Conservation (phyloP, 148 eudicot genomes). For the Diospyros kaki region DNA sequence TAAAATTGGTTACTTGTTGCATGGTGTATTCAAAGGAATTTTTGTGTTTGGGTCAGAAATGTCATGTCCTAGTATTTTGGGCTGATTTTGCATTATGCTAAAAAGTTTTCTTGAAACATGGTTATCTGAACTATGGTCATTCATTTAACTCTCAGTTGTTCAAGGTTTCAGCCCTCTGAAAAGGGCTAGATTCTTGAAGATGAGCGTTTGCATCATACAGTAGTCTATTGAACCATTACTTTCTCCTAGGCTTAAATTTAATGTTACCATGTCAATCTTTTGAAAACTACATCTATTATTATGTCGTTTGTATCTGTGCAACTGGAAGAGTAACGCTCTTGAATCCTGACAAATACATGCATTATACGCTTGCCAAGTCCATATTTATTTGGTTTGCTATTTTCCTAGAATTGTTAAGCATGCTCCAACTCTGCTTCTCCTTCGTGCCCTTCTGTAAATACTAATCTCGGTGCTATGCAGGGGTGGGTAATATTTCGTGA, state of each 20-base stretch:
- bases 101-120: background rate
- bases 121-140: background rate
- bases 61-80: background rate
- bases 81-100: background rate
- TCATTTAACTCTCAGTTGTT: background rate
- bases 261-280: background rate
- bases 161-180: background rate
- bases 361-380: background rate
- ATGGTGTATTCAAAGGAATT: background rate
- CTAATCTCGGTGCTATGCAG: conserved; percentile 38
- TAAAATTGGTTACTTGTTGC: background rate
- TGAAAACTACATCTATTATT: background rate
- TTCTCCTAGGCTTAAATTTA: background rate
- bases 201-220: background rate
- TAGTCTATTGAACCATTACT: background rate
- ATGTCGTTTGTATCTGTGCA: background rate
- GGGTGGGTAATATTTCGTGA: conserved; percentile 95
- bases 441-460: background rate
- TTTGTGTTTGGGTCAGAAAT: background rate
- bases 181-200: background rate
- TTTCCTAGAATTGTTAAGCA: background rate
- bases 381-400: background rate
- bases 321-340: background rate
- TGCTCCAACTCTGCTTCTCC: background rate
- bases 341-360: background rate